Evolutionary conservation across 257 asterid genomes (phyloP), one percentile per base, ranked within the genome.

Genomic region (Lycium ferocissimum): DNA sequence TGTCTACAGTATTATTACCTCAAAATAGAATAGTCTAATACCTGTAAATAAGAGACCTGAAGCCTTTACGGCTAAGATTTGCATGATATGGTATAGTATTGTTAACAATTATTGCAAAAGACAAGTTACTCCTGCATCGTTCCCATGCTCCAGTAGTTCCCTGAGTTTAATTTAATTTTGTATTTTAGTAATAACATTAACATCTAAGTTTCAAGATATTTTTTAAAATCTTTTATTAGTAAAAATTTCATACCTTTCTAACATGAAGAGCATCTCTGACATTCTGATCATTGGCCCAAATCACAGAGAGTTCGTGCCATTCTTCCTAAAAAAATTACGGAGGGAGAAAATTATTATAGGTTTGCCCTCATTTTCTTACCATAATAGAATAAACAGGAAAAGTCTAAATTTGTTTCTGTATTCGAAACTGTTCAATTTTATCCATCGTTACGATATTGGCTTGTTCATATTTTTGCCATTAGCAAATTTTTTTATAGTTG

Each of bases 241-340:
- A 51, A 8, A 18, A 59, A 59, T 10, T 18, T 59, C 7, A 26
- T 59, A 61, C 84, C 84, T 81, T 40, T 56, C 43, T 35, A 49
- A 81, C 58, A 20, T 43, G 84, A 17, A 81, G 57, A 61, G 59
- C 75, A 2, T 81, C 73, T 10, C 20, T 53, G 3, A 81, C 84
- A 61, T 13, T 62, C 11, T n/a, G 18, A 58, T 81, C 26, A 4
- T 81, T 61, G 38, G 73, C 59, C 84, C 84, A 81, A 49, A 37
- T 7, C 33, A 15, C 49, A 47, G 40, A 58, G 75, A 81, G 84
- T 0, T 22, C 6, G 4, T n/a, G 33, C 84, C 84, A 61, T 43
- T 81, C 58, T 3, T 26, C 76, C 84, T 66, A 12, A 33, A 56
- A 33, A 35, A 63, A 65, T 22, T n/a, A 22, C 7, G 4, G 3